Percentiles rank a stretch among this genome's conserved stretches.
These are phyloP conservation scores for Colletotrichum navitas DNA, from an alignment of 2,329 filamentous ascomycete genomes.

Conservation along the genomic window DNA sequence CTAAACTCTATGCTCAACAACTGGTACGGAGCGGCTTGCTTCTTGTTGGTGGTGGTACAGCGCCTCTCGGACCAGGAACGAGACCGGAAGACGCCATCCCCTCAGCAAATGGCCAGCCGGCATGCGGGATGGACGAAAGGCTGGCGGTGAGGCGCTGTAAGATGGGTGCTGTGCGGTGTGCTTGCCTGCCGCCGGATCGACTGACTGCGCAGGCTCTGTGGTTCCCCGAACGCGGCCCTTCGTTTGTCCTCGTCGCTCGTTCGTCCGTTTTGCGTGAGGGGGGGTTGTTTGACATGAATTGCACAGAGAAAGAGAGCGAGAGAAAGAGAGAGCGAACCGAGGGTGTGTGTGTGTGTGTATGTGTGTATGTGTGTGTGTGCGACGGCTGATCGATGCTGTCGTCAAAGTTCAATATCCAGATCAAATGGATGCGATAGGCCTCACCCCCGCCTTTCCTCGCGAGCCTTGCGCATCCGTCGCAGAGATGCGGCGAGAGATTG, in stretches of 20 bases:
- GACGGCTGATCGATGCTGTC: background rate
- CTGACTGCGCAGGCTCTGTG: background rate
- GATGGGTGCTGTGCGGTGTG: background rate
- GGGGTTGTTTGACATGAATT: too few species aligned
- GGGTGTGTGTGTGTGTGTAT: background rate
- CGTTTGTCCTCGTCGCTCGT: background rate
- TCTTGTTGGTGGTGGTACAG: constrained; percentile 7
- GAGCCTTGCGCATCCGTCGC: constrained; percentile 11
- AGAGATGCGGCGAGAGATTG: constrained; percentile 30
- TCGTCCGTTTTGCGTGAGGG: too few species aligned
- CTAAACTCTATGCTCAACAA: background rate
- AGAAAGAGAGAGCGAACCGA: too few species aligned
- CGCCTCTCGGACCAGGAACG: constrained; percentile 4
- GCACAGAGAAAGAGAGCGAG: too few species aligned
- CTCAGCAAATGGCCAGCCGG: constrained; percentile 27
- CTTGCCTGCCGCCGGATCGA: background rate
- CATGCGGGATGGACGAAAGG: background rate
- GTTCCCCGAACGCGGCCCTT: constrained; percentile 14
- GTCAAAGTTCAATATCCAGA: constrained; percentile 17
- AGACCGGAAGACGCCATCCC: constrained; percentile 1
- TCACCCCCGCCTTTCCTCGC: background rate
- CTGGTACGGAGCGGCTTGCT: constrained; percentile 7
- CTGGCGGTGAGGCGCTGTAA: constrained; percentile 20
- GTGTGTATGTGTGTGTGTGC: background rate
- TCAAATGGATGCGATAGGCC: constrained; percentile 22